A percentile compares a stretch with the other conserved stretches of the same genome.
These are phyloP conservation scores for Cotoneaster glaucophyllus DNA, from an alignment of 306 rosid genomes.

Conservation along the genomic window DNA sequence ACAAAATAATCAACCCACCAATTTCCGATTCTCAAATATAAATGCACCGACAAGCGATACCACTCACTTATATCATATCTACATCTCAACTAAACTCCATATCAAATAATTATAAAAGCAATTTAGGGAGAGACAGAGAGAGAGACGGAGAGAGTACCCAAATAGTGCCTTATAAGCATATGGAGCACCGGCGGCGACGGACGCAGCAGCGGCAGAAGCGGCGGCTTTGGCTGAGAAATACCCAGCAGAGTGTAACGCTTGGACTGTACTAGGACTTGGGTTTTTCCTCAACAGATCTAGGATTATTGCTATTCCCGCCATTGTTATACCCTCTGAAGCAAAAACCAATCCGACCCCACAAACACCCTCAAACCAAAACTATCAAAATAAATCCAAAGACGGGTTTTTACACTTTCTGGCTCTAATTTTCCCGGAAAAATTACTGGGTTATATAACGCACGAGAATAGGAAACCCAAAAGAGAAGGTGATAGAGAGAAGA, in stretches of 20 bases:
- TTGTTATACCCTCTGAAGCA: slow-evolving; percentile 21
- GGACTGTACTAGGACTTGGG: slow-evolving; percentile 25
- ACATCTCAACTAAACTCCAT: background rate
- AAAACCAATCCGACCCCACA: slow-evolving; percentile 13
- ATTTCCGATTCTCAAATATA: background rate
- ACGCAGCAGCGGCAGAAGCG: slow-evolving; percentile 49
- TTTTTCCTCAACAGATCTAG: slow-evolving; percentile 69
- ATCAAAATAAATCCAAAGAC: background rate
- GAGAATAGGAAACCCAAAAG: background rate
- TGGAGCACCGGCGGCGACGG: slow-evolving; percentile 46
- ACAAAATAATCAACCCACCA: background rate
- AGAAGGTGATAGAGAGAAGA: background rate
- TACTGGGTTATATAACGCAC: background rate
- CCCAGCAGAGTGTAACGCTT: slow-evolving; percentile 47
- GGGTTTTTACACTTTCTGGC: background rate
- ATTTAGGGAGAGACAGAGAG: background rate
- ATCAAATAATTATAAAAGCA: background rate
- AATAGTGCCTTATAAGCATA: slow-evolving; percentile 53
- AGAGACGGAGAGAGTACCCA: slow-evolving; percentile 35
- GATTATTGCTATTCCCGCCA: slow-evolving; percentile 72
- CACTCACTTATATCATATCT: background rate
- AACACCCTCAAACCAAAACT: slow-evolving; percentile 8
- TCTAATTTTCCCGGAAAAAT: background rate
- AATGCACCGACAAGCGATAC: background rate
- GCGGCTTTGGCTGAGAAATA: slow-evolving; percentile 57